Conservation (phyloP, 1,284 basidiomycete genomes). For the Ganoderma boninense region DNA sequence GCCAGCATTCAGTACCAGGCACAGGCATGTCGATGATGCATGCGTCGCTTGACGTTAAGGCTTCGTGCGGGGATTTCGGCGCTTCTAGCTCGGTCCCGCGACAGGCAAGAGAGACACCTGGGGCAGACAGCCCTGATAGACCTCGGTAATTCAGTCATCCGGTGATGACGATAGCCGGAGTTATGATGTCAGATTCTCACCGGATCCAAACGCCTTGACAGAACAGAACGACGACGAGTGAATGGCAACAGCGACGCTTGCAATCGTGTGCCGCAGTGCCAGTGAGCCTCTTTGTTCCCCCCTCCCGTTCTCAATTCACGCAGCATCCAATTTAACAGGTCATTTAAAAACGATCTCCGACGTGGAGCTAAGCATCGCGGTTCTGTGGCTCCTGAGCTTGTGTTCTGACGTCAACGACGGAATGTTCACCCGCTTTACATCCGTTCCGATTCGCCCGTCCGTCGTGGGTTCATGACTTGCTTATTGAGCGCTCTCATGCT, state of each 20-base stretch:
- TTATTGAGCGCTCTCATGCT: not conserved
- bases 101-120: not conserved
- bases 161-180: not conserved
- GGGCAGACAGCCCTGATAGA: not conserved
- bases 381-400: not conserved
- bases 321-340: not conserved
- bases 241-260: not conserved
- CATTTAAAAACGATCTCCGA: not conserved
- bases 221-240: not conserved
- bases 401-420: not conserved
- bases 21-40: not conserved
- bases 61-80: not conserved
- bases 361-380: not conserved
- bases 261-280: not conserved
- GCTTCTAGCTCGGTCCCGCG: not conserved
- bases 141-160: not conserved
- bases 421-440: not conserved
- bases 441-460: conserved; percentile 2
- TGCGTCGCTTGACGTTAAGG: not conserved
- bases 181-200: not conserved
- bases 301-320: not conserved
- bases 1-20: not conserved
- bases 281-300: not conserved
- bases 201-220: not conserved
- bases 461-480: conserved; percentile 6